Evolutionary conservation across 2,329 filamentous ascomycete species (phyloP), one percentile per base, ranked within the genome.

Genomic region (Didymella keratinophila): DNA sequence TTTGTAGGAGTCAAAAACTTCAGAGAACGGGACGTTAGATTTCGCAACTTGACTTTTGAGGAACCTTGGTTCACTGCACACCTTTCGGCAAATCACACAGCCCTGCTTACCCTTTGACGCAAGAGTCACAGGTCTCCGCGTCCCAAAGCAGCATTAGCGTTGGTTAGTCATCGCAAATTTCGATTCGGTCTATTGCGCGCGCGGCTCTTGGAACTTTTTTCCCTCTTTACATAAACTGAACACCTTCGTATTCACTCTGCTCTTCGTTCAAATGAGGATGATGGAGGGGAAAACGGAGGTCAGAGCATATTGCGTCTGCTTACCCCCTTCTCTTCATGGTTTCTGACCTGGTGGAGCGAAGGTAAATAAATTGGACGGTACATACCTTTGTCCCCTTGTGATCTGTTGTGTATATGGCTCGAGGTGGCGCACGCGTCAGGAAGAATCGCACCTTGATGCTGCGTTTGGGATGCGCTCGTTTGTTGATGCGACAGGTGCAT

Each of bases 221-320:
- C 65, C 56, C 61, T 65, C 62, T 52, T 62, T 66, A 76, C 70
- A 74, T 75, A 80, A 75, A 75, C 70, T 74, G 71, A 73, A 80
- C 47, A 68, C 68, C 78, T 79, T 76, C 84, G 83, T 87, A 88
- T 88, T 87, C 86, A 88, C 86, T 88, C 86, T 86, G 82, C 81
- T 80, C 84, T 83, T 80, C 80, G 73, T 76, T 77, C 76, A 83
- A 79, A 82, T 86, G 84, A 80, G 81, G 66, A 69, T 83, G 80
- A 76, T 83, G 84, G 86, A 88, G 86, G 86, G 86, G 86, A 88
- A 88, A 88, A 76, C 84, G 85, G 82, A 85, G 85, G 86, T 85
- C 68, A 88, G 86, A 77, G 65, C 65, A 61, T 48, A 34, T 30
- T 58, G 65, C 77, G 81, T 83, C 82, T 79, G 81, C 84, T 87